Percentiles rank a stretch among this genome's conserved stretches.
These are phyloP conservation scores for Claviceps africana DNA, from an alignment of 2,329 filamentous ascomycete genomes.

Conservation along the genomic window DNA sequence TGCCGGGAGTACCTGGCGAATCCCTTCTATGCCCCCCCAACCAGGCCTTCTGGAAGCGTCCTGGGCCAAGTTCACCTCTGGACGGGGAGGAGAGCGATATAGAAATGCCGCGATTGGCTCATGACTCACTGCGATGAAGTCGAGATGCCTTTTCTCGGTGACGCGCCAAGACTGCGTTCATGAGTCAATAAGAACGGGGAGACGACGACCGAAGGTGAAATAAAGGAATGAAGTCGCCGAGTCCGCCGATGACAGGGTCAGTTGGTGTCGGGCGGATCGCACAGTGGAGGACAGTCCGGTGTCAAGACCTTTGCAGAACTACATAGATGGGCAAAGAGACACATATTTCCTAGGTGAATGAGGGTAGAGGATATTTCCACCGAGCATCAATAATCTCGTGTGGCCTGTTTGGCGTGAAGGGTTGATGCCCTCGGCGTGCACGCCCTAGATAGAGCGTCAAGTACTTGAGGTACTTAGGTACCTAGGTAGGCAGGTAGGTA, in stretches of 20 bases:
- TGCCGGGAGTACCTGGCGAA: constrained; percentile 7
- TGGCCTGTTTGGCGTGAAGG: too few species aligned
- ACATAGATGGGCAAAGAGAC: too few species aligned
- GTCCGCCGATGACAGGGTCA: background rate
- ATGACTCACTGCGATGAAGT: background rate
- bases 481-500: too few species aligned
- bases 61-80: constrained; percentile 6
- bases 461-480: too few species aligned
- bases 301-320: background rate
- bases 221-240: background rate
- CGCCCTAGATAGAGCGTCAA: too few species aligned
- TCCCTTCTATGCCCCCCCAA: constrained; percentile 6
- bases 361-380: too few species aligned
- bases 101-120: background rate
- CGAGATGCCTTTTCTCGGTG: background rate
- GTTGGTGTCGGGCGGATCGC: background rate
- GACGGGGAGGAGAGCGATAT: constrained; percentile 6
- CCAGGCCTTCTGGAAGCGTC: constrained; percentile 8
- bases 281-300: background rate
- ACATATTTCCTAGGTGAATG: too few species aligned
- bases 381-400: too few species aligned
- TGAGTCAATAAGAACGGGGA: too few species aligned
- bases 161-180: too few species aligned
- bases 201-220: background rate
- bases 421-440: too few species aligned